Conservation (phyloP, 2,329 filamentous ascomycete species). For the Rhytidhysteron rufulum region DNA sequence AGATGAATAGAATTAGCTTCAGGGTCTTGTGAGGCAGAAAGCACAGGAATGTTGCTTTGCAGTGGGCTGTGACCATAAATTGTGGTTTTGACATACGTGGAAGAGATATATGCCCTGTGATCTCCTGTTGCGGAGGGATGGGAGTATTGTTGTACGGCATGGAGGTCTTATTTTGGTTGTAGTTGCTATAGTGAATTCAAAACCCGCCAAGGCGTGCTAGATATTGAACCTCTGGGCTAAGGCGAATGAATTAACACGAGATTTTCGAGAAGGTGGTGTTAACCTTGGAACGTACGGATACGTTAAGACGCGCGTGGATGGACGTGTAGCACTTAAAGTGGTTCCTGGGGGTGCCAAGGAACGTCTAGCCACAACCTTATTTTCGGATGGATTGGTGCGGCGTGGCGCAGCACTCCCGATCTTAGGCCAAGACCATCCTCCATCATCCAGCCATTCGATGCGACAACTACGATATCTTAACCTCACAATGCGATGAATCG, state of each 20-base stretch:
- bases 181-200: too few species aligned
- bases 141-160: conserved; percentile 93
- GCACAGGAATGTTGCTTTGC: conserved; percentile 5
- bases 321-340: not conserved
- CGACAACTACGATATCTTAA: not conserved
- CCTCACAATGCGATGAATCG: conserved; percentile 44
- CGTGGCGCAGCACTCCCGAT: not conserved
- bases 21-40: not conserved
- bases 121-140: conserved; percentile 74
- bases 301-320: not conserved
- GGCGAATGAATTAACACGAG: too few species aligned
- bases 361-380: not conserved
- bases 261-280: too few species aligned
- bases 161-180: too few species aligned
- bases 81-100: conserved; percentile 60
- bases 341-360: not conserved
- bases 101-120: conserved; percentile 79
- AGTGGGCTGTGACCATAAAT: not conserved
- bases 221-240: too few species aligned
- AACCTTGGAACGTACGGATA: too few species aligned
- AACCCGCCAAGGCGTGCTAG: too few species aligned
- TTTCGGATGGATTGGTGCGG: too few species aligned
- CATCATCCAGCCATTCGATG: too few species aligned
- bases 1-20: not conserved
- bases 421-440: too few species aligned